Evolutionary conservation across 305 asterid genomes (phyloP), one percentile per base, ranked within the genome.

Genomic region (Coffea humblotiana): DNA sequence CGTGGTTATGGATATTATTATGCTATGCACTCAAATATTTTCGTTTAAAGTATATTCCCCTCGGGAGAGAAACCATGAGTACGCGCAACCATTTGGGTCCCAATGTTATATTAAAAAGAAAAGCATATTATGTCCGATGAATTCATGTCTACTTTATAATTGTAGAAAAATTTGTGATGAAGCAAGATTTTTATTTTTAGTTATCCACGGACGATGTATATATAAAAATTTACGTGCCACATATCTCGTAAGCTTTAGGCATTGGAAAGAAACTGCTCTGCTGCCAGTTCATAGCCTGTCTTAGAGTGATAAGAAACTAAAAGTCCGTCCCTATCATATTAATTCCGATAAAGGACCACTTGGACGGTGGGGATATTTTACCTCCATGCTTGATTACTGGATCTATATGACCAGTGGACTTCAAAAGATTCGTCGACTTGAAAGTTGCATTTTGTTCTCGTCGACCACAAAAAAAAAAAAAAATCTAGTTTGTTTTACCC

Each of bases 391-490:
- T 40, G 5, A 71, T 23, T 32, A 21, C 6, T 43, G 54, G 16
- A 48, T 9, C 8, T 40, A 32, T 40, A 11, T 40, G 16, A 64
- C 18, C 23, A 37, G 18, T 25, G 67, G 32, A 54, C 67, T 63
- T 74, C 19, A 49, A 40, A 29, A 29, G 29, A 54, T 43, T 52
- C n/a, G n/a, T 3, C 32, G 4, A 43, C 54, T 45, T 35, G 71
- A 79, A 72, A 72, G 82, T 79, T 19, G 52, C 43, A 21, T 65
- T 79, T 79, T 79, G 77, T 60, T 25, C 19, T 29, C 3, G 71
- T 78, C 76, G 71, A 54, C 60, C 23, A 45, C 18, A 35, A 18
- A 45, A 32, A 40, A 40, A 40, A 40, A 0, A 40, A 40, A 40
- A 40, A 40, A 40, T 9, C 10, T 27, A 15, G 5, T 27, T 29